phyloP scores from a whole-genome alignment of 1,139 yeast genomes.

The Saccharomyces hybrid region DNA sequence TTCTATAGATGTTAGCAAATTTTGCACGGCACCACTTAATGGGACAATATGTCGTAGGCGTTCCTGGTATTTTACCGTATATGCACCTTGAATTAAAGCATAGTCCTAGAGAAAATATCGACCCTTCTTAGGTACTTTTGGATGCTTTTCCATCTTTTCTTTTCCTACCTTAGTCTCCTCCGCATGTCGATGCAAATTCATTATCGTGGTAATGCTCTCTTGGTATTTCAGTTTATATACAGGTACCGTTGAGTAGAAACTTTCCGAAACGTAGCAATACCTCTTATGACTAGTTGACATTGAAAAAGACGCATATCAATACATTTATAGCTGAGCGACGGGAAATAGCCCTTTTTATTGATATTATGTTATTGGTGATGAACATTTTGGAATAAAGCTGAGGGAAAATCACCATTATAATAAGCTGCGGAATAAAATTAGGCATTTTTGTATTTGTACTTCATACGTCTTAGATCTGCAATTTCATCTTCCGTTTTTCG shows the following conservation, averaged over 20 bases:
- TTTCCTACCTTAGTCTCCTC: background rate
- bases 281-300: background rate
- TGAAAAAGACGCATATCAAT: too few relatives aligned
- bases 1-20: background rate
- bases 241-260: background rate
- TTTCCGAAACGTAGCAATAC: background rate
- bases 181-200: background rate
- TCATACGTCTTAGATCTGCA: slow-evolving; percentile 17
- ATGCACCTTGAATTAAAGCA: background rate
- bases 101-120: background rate
- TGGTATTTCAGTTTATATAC: background rate
- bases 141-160: too few relatives aligned
- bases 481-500: slow-evolving; percentile 20
- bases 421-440: slow-evolving; percentile 4
- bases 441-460: slow-evolving; percentile 29
- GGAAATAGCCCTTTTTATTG: too few relatives aligned
- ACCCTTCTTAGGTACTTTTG: too few relatives aligned
- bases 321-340: too few relatives aligned
- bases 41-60: too few relatives aligned
- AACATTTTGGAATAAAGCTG: too few relatives aligned
- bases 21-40: background rate
- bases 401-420: background rate
- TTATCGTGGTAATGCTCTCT: background rate
- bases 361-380: too few relatives aligned
- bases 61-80: too few relatives aligned